Conservation (phyloP, 306 rosid genomes). For the Sechiopsis laciniata region DNA sequence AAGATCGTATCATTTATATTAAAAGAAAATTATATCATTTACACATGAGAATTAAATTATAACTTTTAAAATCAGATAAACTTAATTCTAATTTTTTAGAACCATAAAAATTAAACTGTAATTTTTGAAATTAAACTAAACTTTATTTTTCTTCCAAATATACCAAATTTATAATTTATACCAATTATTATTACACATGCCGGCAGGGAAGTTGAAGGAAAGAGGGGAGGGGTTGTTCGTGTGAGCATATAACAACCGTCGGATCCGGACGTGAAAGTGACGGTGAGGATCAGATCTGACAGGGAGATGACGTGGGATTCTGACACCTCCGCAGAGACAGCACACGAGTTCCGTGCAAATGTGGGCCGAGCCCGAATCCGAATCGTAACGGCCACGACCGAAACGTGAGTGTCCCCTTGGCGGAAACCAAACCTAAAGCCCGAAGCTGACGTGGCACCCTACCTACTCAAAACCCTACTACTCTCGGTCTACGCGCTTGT, state of each 20-base stretch:
- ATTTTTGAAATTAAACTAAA: too few relatives aligned
- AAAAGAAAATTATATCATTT: too few relatives aligned
- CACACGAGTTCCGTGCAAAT: constrained; percentile 33
- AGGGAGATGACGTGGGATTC: not conserved
- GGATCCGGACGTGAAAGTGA: constrained; percentile 30
- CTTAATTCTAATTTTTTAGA: too few relatives aligned
- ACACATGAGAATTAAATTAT: too few relatives aligned
- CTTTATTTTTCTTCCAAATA: too few relatives aligned
- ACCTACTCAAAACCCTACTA: not conserved
- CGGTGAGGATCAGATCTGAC: constrained; percentile 24
- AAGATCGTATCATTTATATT: too few relatives aligned
- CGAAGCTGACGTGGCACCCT: constrained; percentile 14
- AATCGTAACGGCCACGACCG: constrained; percentile 31
- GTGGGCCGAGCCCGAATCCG: constrained; percentile 29
- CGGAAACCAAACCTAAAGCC: constrained; percentile 19
- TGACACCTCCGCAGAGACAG: constrained; percentile 6
- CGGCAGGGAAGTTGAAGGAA: not conserved
- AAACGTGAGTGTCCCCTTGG: constrained; percentile 5
- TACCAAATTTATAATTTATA: too few relatives aligned
- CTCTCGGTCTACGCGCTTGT: not conserved
- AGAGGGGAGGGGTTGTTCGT: not conserved
- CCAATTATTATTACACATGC: too few relatives aligned
- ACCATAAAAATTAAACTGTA: too few relatives aligned
- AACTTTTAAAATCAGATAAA: too few relatives aligned
- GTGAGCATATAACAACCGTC: constrained; percentile 30